Evolutionary conservation across 257 asterid genomes (phyloP).

Genomic region (Echium plantagineum): DNA sequence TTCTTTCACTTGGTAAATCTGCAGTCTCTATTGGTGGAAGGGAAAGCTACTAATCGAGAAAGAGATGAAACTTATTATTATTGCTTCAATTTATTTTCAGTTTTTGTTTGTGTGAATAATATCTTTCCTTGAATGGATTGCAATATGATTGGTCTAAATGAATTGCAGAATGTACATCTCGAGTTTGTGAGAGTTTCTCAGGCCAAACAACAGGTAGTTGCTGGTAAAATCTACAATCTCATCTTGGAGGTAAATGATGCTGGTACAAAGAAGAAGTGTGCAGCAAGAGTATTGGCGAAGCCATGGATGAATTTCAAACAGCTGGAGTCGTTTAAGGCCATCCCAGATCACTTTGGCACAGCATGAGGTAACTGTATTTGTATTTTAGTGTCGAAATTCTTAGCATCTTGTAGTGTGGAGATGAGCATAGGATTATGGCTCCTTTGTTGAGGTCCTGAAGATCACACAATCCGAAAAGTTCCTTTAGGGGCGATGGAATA

Average conservation of each 20-base stretch:
- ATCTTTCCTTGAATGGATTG: background rate
- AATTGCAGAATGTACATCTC: slow-evolving; percentile 28
- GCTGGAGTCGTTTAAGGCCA: slow-evolving; percentile 33
- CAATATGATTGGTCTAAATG: no score
- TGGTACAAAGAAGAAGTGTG: slow-evolving; percentile 31
- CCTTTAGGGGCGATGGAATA: no score
- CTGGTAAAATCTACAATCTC: slow-evolving; percentile 38
- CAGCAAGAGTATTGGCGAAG: slow-evolving; percentile 51
- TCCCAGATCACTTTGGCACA: slow-evolving; percentile 1
- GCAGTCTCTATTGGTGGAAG: no score
- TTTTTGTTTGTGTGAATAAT: no score
- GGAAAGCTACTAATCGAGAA: no score
- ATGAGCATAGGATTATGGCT: no score
- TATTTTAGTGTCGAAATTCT: no score
- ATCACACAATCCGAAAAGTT: no score
- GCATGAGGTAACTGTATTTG: slow-evolving; percentile 14
- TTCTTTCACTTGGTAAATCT: no score
- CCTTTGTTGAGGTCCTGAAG: no score
- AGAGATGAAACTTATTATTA: background rate
- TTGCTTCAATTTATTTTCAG: background rate
- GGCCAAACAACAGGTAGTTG: slow-evolving; percentile 37
- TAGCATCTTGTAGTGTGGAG: no score
- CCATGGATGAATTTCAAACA: slow-evolving; percentile 55
- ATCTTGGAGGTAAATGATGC: slow-evolving; percentile 36
- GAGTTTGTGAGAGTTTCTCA: slow-evolving; percentile 29